Evolutionary conservation across 805 yeast species (phyloP).

Genomic region (Hanseniaspora lindneri): DNA sequence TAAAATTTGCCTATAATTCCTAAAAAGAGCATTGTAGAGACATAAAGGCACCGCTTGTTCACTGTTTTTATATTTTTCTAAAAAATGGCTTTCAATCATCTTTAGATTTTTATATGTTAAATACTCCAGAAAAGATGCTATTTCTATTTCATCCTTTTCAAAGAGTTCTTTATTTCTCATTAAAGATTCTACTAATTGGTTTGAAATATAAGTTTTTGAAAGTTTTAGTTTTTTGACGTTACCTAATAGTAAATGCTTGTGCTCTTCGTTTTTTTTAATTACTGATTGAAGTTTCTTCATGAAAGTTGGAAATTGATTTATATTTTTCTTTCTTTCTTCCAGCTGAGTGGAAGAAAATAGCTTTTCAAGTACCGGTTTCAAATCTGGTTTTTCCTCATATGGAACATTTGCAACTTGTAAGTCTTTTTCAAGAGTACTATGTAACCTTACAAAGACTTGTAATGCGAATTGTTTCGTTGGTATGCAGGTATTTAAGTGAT

Average conservation of each 20-base stretch:
- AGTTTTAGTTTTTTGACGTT: background rate
- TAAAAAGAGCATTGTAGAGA: background rate
- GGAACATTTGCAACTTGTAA: no score
- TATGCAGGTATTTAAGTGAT: no score
- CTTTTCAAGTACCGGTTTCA: background rate
- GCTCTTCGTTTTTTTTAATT: background rate
- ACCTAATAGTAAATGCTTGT: background rate
- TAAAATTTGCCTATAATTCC: constrained; percentile 4
- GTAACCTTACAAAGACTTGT: no score
- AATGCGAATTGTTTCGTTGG: no score
- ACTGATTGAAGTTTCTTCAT: background rate
- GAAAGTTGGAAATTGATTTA: background rate
- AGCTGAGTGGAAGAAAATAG: background rate
- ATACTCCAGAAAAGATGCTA: constrained; percentile 1
- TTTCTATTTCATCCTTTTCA: background rate
- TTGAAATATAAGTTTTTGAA: constrained; percentile 3
- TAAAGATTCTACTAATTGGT: background rate
- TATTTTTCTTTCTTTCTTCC: background rate
- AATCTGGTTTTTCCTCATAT: no score
- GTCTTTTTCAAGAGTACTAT: no score
- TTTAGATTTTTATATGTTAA: constrained; percentile 5
- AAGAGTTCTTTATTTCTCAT: background rate
- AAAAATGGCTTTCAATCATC: background rate
- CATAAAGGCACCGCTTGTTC: background rate
- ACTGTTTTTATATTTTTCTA: constrained; percentile 2